These are phyloP conservation scores for Colletotrichum sp. DNA, from an alignment of 2,329 filamentous ascomycete genomes.

Conservation along the genomic window DNA sequence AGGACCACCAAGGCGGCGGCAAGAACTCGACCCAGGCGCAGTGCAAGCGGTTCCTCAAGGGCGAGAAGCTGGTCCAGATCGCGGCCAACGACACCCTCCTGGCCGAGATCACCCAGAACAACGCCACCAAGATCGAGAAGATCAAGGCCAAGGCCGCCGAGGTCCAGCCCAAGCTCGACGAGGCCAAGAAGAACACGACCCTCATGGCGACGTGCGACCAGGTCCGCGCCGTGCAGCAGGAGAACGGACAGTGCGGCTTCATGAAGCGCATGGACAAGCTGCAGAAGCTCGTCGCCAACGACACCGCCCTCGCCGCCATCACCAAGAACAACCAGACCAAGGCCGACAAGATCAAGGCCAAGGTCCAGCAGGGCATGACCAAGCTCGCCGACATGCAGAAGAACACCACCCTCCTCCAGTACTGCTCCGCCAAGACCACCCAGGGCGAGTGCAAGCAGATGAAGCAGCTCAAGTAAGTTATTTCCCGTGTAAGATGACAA, in stretches of 20 bases:
- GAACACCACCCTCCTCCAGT: conserved; percentile 12
- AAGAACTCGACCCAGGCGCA: conserved; percentile 32
- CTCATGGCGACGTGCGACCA: conserved; percentile 36
- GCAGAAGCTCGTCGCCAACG: conserved; percentile 28
- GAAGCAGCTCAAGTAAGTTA: not conserved
- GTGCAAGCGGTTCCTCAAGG: conserved; percentile 35
- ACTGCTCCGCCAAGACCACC: conserved; percentile 7
- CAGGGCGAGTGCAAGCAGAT: conserved; percentile 16
- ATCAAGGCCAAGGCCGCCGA: conserved; percentile 41
- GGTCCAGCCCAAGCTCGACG: conserved; percentile 33
- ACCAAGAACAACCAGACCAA: conserved; percentile 34
- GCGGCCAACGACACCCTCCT: conserved; percentile 41
- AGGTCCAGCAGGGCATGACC: conserved; percentile 21
- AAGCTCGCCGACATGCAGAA: conserved; percentile 14
- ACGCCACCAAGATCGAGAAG: conserved; percentile 38
- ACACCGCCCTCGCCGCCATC: conserved; percentile 24
- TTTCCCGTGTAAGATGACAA: not conserved
- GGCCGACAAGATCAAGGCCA: conserved; percentile 29
- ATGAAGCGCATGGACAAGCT: conserved; percentile 32
- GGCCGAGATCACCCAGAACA: conserved; percentile 33
- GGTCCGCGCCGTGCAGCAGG: conserved; percentile 33
- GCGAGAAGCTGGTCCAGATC: conserved; percentile 33
- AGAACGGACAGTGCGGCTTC: conserved; percentile 30
- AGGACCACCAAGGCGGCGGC: conserved; percentile 27
- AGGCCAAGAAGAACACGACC: conserved; percentile 36